Percentiles rank a stretch among this genome's conserved stretches.
phyloP scores from a whole-genome alignment of 2,329 filamentous ascomycete genomes.

The Sarocladiaceae sp. region DNA sequence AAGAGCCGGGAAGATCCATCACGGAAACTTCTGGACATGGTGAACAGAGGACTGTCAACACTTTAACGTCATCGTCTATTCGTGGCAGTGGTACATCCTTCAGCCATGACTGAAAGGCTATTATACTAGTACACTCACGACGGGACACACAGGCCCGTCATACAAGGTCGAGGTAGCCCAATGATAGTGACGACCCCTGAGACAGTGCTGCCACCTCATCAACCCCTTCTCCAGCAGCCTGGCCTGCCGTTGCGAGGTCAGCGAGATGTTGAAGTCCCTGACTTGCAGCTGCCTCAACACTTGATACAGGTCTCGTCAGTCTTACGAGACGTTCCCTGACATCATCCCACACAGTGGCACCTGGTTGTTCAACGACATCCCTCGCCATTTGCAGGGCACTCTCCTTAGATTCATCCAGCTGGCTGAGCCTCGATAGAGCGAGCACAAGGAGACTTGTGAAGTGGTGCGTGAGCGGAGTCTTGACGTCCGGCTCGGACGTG shows the following conservation, averaged over 20 bases:
- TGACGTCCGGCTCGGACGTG: slow-evolving; percentile 44
- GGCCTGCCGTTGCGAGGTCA: slow-evolving; percentile 44
- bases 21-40: too few species aligned
- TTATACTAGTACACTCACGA: too few species aligned
- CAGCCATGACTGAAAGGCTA: too few species aligned
- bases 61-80: too few species aligned
- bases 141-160: too few species aligned
- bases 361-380: slow-evolving; percentile 48
- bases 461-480: slow-evolving; percentile 62
- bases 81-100: too few species aligned
- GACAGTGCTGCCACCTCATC: slow-evolving; percentile 20
- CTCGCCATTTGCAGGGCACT: slow-evolving; percentile 51
- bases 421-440: slow-evolving; percentile 54
- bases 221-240: slow-evolving; percentile 22
- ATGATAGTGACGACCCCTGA: slow-evolving; percentile 26
- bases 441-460: slow-evolving; percentile 55
- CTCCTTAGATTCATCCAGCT: slow-evolving; percentile 46
- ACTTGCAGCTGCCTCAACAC: slow-evolving; percentile 35
- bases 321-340: slow-evolving; percentile 39
- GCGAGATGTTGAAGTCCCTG: slow-evolving; percentile 56
- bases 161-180: slow-evolving; percentile 24
- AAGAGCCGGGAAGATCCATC: too few species aligned
- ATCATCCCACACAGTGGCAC: slow-evolving; percentile 48
- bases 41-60: too few species aligned
- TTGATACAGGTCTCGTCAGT: slow-evolving; percentile 26